A percentile compares a stretch with the other conserved stretches of the same genome.
These are phyloP conservation scores for Gracilariopsis chorda DNA, from an alignment of 23 red algal genomes.

Conservation along the genomic window DNA sequence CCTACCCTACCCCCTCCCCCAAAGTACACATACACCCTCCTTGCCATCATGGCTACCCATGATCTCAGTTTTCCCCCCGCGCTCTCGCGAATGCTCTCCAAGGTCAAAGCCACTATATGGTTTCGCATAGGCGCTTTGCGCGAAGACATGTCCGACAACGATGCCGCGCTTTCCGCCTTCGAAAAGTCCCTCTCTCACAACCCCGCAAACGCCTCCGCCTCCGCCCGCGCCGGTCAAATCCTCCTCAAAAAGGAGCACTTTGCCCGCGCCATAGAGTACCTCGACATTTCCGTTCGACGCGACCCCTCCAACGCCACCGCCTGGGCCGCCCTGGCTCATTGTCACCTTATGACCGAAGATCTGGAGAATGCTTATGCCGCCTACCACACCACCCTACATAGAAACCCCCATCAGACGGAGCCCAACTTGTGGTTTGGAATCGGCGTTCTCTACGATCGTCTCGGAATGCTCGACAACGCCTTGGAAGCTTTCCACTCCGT, in stretches of 20 bases:
- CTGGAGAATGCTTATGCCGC: slow-evolving; percentile 63
- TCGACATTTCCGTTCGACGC: neutral
- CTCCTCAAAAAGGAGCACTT: slow-evolving; percentile 37
- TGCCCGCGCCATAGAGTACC: neutral
- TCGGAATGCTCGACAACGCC: slow-evolving; percentile 43
- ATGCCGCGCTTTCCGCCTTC: slow-evolving; percentile 31
- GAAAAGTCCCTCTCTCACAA: neutral
- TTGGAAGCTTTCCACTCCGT: slow-evolving; percentile 44
- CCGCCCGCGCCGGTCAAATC: slow-evolving; percentile 11
- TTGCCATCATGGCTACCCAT: neutral
- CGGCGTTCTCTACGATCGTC: slow-evolving; percentile 60
- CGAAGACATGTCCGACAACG: slow-evolving; percentile 14
- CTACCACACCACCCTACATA: slow-evolving; percentile 61
- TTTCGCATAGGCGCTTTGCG: slow-evolving; percentile 11
- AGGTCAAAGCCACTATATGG: slow-evolving; percentile 28
- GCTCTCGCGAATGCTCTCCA: slow-evolving; percentile 16
- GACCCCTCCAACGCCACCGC: slow-evolving; percentile 21
- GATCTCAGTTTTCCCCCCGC: neutral
- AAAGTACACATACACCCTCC: too few relatives aligned
- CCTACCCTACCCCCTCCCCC: neutral
- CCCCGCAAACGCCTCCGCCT: neutral
- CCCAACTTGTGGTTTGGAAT: slow-evolving; percentile 74
- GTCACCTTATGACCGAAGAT: slow-evolving; percentile 56
- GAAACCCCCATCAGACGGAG: slow-evolving; percentile 15
- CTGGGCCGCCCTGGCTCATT: slow-evolving; percentile 29